Conservation (phyloP, 768 basidiomycete species). For the Russula dissimulans region DNA sequence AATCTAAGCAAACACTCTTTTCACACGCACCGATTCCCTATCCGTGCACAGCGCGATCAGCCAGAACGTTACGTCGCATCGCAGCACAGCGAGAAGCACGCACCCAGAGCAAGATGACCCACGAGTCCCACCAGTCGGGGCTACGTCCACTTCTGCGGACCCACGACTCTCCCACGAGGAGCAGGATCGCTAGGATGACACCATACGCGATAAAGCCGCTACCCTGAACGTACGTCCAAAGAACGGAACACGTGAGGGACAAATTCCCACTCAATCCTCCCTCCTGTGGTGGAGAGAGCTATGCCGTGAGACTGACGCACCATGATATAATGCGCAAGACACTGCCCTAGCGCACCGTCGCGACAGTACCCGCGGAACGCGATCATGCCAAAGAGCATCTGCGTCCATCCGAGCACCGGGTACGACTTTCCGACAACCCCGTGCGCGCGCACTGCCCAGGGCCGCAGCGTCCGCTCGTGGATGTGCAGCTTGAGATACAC, state of each 20-base stretch:
- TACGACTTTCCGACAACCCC: slow-evolving; percentile 77
- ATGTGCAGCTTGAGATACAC: slow-evolving; percentile 91
- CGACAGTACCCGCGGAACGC: slow-evolving; percentile 71
- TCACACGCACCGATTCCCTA: slow-evolving; percentile 20
- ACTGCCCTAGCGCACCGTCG: slow-evolving; percentile 72
- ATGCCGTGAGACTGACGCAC: slow-evolving; percentile 22
- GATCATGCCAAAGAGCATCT: slow-evolving; percentile 81
- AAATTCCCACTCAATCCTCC: background rate
- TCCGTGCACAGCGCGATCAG: background rate
- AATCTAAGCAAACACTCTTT: background rate
- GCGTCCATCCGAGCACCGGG: slow-evolving; percentile 80
- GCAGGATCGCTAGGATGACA: slow-evolving; percentile 66
- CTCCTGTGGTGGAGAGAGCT: background rate
- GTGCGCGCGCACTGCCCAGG: slow-evolving; percentile 60
- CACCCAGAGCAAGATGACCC: slow-evolving; percentile 50
- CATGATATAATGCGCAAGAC: slow-evolving; percentile 84
- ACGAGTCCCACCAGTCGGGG: slow-evolving; percentile 84
- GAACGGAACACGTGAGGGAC: background rate
- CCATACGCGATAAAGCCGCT: slow-evolving; percentile 87
- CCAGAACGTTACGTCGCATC: background rate
- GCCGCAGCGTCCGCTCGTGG: slow-evolving; percentile 64
- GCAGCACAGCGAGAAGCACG: slow-evolving; percentile 20
- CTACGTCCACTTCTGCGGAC: slow-evolving; percentile 57
- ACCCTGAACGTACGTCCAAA: slow-evolving; percentile 34
- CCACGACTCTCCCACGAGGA: slow-evolving; percentile 74